These are phyloP conservation scores for Solanum hybrid DNA, from an alignment of 305 asterid species.

Conservation along the genomic window DNA sequence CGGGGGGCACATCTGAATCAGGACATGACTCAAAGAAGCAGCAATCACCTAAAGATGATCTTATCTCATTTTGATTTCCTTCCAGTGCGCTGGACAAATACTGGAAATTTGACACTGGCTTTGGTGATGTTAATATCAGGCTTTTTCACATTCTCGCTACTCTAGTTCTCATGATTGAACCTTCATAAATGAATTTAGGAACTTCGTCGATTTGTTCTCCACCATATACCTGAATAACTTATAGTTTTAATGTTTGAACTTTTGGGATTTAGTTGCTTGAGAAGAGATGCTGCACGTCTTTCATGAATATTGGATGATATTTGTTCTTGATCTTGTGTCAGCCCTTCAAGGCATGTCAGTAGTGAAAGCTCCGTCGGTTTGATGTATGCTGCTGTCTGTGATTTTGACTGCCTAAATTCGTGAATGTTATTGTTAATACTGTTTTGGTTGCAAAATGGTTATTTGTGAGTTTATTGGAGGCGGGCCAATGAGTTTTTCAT, in stretches of 20 bases:
- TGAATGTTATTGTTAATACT: background rate
- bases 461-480: background rate
- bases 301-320: conserved; percentile 3
- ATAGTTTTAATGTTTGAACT: background rate
- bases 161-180: background rate
- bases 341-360: conserved; percentile 17
- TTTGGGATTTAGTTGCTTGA: background rate
- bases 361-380: background rate
- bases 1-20: conserved; percentile 48
- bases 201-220: conserved; percentile 1
- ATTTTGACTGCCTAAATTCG: background rate
- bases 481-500: background rate
- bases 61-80: conserved; percentile 53
- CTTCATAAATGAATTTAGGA: conserved; percentile 1
- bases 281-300: background rate
- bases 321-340: background rate
- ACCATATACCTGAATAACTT: background rate
- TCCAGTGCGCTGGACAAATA: background rate
- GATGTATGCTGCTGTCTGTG: background rate
- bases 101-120: conserved; percentile 2
- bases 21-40: conserved; percentile 48
- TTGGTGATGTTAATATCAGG: conserved; percentile 11
- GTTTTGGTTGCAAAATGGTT: background rate
- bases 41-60: conserved; percentile 69
- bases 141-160: background rate